These are phyloP conservation scores for Fragilariopsis cylindrus DNA, from an alignment of 108 stramenopile species.

Conservation along the genomic window DNA sequence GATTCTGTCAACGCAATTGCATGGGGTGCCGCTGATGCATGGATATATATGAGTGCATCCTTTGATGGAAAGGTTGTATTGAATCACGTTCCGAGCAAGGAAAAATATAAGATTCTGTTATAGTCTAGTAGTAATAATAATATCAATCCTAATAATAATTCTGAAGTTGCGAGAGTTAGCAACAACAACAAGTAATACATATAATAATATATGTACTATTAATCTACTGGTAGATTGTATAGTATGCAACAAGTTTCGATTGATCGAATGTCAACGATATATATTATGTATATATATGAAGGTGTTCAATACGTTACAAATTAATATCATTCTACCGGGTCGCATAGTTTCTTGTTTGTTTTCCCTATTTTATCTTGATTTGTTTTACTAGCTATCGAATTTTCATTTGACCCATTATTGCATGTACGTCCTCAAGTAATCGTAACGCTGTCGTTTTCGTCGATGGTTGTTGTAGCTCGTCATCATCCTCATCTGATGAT, in stretches of 20 bases:
- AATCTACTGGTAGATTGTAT: too few species aligned
- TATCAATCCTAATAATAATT: neutral
- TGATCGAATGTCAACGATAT: too few species aligned
- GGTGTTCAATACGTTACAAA: too few species aligned
- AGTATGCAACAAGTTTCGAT: too few species aligned
- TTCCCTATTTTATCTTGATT: too few species aligned
- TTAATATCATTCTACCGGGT: too few species aligned
- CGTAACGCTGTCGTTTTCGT: neutral
- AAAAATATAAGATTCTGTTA: conserved; percentile 99
- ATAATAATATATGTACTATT: neutral
- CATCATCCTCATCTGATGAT: too few species aligned
- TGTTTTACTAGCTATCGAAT: neutral
- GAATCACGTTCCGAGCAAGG: conserved; percentile 95
- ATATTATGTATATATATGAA: too few species aligned
- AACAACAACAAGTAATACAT: neutral
- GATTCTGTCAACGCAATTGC: conserved; percentile 85
- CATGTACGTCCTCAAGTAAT: conserved; percentile 4
- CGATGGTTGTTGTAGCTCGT: too few species aligned
- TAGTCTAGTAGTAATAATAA: conserved; percentile 37
- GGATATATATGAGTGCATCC: conserved; percentile 89
- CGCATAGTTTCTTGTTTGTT: too few species aligned
- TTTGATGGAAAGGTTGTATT: conserved; percentile 91
- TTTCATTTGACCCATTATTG: conserved; percentile 6
- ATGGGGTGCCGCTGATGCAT: conserved; percentile 96
- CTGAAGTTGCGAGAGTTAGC: neutral